Conservation (phyloP, 331 rosid genomes). For the Prunus yedoensis region DNA sequence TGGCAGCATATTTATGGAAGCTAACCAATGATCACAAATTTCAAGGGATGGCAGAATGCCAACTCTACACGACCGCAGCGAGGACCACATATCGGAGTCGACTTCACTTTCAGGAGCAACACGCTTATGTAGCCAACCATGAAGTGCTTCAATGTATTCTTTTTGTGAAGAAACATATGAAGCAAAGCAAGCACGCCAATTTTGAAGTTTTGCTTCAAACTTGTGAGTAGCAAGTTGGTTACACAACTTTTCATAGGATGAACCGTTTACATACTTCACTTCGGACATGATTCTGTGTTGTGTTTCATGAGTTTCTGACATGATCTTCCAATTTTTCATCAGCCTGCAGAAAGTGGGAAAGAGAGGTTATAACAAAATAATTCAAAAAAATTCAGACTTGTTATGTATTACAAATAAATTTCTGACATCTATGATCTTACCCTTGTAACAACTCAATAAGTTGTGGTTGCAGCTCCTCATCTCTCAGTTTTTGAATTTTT, state of each 20-base stretch:
- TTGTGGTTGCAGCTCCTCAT: constrained; percentile 33
- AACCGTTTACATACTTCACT: constrained; percentile 21
- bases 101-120: constrained; percentile 19
- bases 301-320: constrained; percentile 32
- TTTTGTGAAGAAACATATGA: constrained; percentile 28
- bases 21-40: constrained; percentile 31
- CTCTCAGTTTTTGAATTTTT: constrained; percentile 22
- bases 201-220: constrained; percentile 31
- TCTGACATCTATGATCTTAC: constrained; percentile 14
- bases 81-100: constrained; percentile 7
- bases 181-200: constrained; percentile 32
- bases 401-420: background rate
- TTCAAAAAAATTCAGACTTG: background rate
- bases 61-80: background rate
- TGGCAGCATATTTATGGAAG: constrained; percentile 24
- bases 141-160: constrained; percentile 29
- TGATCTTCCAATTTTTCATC: constrained; percentile 26
- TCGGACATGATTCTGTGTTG: constrained; percentile 32
- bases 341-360: constrained; percentile 20
- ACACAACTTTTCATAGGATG: background rate
- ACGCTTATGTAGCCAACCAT: constrained; percentile 27
- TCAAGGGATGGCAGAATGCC: constrained; percentile 19
- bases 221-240: constrained; percentile 25
- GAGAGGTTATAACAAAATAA: constrained; percentile 2
- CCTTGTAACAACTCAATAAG: constrained; percentile 30